A percentile compares a stretch with the other conserved stretches of the same genome.
phyloP scores from a whole-genome alignment of 306 rosid species.

The Corylus americana region DNA sequence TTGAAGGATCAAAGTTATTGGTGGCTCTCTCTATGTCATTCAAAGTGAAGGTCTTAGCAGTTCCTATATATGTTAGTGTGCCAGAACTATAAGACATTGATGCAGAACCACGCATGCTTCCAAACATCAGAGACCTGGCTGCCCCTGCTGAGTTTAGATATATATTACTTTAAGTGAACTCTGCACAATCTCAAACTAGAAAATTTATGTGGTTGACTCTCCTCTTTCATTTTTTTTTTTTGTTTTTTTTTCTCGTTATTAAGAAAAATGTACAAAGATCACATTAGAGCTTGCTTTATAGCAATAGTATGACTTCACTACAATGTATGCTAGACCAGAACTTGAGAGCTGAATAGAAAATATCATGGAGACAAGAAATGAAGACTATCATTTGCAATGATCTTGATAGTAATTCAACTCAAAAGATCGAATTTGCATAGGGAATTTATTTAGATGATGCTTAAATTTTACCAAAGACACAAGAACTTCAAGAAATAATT shows the following conservation, averaged over 20 bases:
- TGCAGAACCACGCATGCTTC: constrained; percentile 48
- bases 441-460: constrained; percentile 1
- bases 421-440: not conserved
- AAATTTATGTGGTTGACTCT: not conserved
- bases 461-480: not conserved
- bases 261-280: too few species aligned
- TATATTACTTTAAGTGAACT: constrained; percentile 13
- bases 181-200: not conserved
- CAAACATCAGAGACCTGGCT: constrained; percentile 33
- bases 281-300: too few species aligned
- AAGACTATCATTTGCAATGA: not conserved
- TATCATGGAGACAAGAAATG: constrained; percentile 3
- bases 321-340: not conserved
- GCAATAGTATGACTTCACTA: not conserved
- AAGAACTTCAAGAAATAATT: not conserved
- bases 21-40: constrained; percentile 80
- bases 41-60: constrained; percentile 73
- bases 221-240: too few species aligned
- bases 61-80: constrained; percentile 61
- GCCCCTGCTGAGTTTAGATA: constrained; percentile 41
- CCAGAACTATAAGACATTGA: constrained; percentile 53
- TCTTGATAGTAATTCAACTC: not conserved
- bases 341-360: not conserved
- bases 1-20: constrained; percentile 68
- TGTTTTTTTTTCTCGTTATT: too few species aligned